A percentile compares a stretch with the other conserved stretches of the same genome.
These are phyloP conservation scores for Avicennia marina DNA, from an alignment of 257 asterid genomes.

Conservation along the genomic window DNA sequence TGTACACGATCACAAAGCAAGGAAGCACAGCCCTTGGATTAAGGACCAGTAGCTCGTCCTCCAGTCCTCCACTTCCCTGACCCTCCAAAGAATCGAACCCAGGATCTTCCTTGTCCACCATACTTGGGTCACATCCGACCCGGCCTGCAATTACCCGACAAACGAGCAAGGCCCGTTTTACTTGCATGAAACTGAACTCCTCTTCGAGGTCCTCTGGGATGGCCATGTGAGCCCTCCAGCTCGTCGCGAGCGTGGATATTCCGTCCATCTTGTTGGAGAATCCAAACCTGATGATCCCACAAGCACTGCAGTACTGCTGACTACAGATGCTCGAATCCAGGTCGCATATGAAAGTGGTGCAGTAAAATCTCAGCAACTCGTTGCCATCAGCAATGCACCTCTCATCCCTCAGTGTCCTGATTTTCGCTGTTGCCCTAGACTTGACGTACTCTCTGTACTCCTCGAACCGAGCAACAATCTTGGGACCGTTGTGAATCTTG, in stretches of 20 bases:
- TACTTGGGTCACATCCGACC: slow-evolving; percentile 47
- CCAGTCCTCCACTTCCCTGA: slow-evolving; percentile 35
- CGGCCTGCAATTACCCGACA: slow-evolving; percentile 92
- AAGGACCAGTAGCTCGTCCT: slow-evolving; percentile 71
- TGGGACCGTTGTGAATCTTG: slow-evolving; percentile 68
- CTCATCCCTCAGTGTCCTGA: slow-evolving; percentile 32
- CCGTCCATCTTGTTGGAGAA: slow-evolving; percentile 85
- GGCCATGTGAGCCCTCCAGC: slow-evolving; percentile 78
- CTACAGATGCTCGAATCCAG: slow-evolving; percentile 44
- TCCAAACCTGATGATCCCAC: slow-evolving; percentile 64
- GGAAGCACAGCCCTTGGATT: slow-evolving; percentile 92
- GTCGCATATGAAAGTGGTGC: slow-evolving; percentile 66
- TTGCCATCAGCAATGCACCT: slow-evolving; percentile 88
- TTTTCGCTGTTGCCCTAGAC: slow-evolving; percentile 41
- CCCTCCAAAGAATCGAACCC: slow-evolving; percentile 74
- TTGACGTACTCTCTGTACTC: slow-evolving; percentile 67
- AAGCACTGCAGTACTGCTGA: slow-evolving; percentile 64
- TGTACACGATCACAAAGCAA: slow-evolving; percentile 80
- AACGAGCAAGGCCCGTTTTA: slow-evolving; percentile 64
- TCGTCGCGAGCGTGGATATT: slow-evolving; percentile 55
- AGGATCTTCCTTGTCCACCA: slow-evolving; percentile 37
- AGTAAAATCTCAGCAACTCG: slow-evolving; percentile 70
- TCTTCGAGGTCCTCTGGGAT: slow-evolving; percentile 76
- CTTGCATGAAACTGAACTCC: slow-evolving; percentile 78
- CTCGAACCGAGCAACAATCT: slow-evolving; percentile 49